Conservation (phyloP, 352 stramenopile species). For the Globisporangium rhizosaccharum region DNA sequence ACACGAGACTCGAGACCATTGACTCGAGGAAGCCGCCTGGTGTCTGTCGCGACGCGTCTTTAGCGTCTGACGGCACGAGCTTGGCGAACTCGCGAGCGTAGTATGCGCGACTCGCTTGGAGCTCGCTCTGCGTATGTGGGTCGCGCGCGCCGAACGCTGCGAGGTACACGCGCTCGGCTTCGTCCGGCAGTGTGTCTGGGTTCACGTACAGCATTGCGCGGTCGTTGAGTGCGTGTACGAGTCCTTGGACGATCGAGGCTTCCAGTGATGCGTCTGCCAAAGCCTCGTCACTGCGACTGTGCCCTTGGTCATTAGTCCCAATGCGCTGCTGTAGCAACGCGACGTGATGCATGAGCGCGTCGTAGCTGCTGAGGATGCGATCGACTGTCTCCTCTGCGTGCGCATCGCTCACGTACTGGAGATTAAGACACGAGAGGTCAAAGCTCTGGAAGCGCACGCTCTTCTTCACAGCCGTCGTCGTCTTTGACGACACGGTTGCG, state of each 20-base stretch:
- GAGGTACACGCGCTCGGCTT: conserved; percentile 19
- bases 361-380: conserved; percentile 34
- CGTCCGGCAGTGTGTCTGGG: conserved; percentile 3
- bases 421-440: conserved; percentile 52
- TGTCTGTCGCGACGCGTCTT: background rate
- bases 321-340: conserved; percentile 12
- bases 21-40: conserved; percentile 34
- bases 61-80: conserved; percentile 13
- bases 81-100: conserved; percentile 46
- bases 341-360: conserved; percentile 32
- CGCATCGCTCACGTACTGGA: conserved; percentile 50
- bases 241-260: conserved; percentile 12
- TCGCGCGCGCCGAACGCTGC: conserved; percentile 27
- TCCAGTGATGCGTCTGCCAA: background rate
- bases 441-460: conserved; percentile 62
- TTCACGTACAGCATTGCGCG: conserved; percentile 11
- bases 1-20: conserved; percentile 47
- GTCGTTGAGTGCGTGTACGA: conserved; percentile 12
- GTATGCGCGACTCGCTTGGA: conserved; percentile 30
- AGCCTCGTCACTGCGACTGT: background rate
- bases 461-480: conserved; percentile 19
- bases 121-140: conserved; percentile 32
- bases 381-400: conserved; percentile 38
- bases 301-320: background rate
- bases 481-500: too few relatives aligned